Base-by-base conservation (phyloP, 2,329 filamentous ascomycete genomes). In the Graphiopsis chlorocephala region DNA sequence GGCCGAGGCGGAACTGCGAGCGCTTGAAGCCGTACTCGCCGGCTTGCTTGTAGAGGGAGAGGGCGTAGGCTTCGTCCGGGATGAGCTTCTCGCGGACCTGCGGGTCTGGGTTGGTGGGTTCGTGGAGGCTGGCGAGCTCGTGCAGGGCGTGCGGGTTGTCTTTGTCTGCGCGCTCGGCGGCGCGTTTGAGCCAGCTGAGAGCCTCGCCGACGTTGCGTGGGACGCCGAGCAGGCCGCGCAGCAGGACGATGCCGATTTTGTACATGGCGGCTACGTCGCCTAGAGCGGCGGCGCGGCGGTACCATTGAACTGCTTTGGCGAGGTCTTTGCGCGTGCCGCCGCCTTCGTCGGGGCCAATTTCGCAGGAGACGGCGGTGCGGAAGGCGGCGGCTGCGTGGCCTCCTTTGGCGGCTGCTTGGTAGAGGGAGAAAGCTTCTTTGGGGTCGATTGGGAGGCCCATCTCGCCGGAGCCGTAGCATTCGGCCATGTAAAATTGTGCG, bases 231-330 rank as follows among this genome's bases (percentile, higher is more conserved):
- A 98, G 83, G 12, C 94, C 95, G 78, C 98, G 98, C 63, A 98
- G 85, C 67, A 92, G 82, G 69, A 99, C 96, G 89, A 97, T 96
- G 65, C 95, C 95, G 78, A 98, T 88, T 79, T 99, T 99, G 82
- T 97, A 99, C 92, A 98, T 96, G 31, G 93, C 95, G 0, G 94
- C 91, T 1, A 90, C 90, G 73, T 99, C 94, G 3, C 95, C 94
- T 2, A 98, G 83, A 14, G 90, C 90, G 12, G 95, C 94, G 7
- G 95, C 93, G 50, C 93, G 90, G 76, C 94, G 93, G 78, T 99
- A 99, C 95, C 95, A 99, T 77, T 98, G 94, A 23, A 98, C 93
- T 1, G 95, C 94, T 79, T 98, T 98, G 69, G 94, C 79, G 0
- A 92, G 92, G 73, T 99, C 95, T 71, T 90, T 91, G 65, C 92